Percentiles rank a stretch among this genome's conserved stretches.
phyloP scores from a whole-genome alignment of 1,284 basidiomycete genomes.

The Peniophora sp. region DNA sequence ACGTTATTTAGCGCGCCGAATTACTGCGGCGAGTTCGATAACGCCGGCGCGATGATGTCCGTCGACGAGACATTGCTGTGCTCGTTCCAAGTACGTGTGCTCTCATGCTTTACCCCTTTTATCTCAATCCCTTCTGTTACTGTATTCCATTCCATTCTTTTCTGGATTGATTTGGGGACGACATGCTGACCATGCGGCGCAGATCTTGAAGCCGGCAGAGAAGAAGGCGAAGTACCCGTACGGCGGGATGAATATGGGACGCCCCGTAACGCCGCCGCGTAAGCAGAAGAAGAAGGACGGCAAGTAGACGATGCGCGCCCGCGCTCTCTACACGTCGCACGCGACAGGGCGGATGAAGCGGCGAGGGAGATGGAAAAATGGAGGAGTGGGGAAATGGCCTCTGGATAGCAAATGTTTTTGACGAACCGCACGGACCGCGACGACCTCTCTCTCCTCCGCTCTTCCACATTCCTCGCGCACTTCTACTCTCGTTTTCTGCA shows the following conservation, averaged over 20 bases:
- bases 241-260: conserved; percentile 71
- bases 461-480: background rate
- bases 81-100: conserved; percentile 84
- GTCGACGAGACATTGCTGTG: conserved; percentile 97
- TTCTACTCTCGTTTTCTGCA: background rate
- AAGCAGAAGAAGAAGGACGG: conserved; percentile 80
- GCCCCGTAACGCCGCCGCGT: conserved; percentile 75
- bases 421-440: conserved; percentile 14
- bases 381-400: conserved; percentile 12
- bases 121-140: conserved; percentile 3
- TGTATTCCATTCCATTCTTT: too few species aligned
- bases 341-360: too few species aligned
- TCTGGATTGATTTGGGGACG: too few species aligned
- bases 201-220: conserved; percentile 99
- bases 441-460: conserved; percentile 6
- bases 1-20: conserved; percentile 98
- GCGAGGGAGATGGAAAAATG: too few species aligned
- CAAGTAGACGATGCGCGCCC: conserved; percentile 26
- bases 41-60: conserved; percentile 99
- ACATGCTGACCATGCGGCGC: conserved; percentile 2
- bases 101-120: conserved; percentile 1
- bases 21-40: conserved; percentile 98
- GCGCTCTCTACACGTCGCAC: too few species aligned
- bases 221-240: conserved; percentile 95
- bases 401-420: conserved; percentile 10